Base-by-base conservation (phyloP, 768 basidiomycete genomes). In the Lentinus tigrinus region DNA sequence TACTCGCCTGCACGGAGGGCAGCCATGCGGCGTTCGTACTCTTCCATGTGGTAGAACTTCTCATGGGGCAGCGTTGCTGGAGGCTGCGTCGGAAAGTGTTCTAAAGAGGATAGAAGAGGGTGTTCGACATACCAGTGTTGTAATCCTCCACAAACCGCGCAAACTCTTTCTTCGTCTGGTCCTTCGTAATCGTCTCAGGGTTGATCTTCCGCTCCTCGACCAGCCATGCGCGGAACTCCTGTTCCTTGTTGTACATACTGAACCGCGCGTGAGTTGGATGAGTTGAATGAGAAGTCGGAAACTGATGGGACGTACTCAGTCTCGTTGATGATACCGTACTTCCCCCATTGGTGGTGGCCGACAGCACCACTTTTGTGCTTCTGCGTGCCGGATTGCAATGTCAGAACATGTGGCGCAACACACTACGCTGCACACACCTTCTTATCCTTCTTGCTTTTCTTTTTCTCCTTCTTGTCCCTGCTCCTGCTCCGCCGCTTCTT, bases 191-290 rank as follows among this genome's bases (percentile, higher is more conserved):
- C 3, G 88, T 88, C 73, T 96, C 95, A 0, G 94, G 93, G 68
- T 96, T 96, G 63, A 93, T 78, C 69, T 88, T 91, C 46, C 91
- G 85, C 69, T 97, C 95, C 70, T 97, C 95, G 13, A 97, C 85
- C 4, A 96, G 84, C 95, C 95, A 97, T 2, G 90, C 84, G 52
- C 91, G 82, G 71, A 96, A 97, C 73, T 97, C 95, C 58, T 86
- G 82, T 28, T 83, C 84, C 67, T 93, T 95, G 54, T 80, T 86
- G 68, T 88, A 91, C 54, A 94, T 82, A 66, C 93, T 95, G 38
- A 0, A 23, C 44, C 40, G 40, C 26, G n/a, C 31, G 54, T 43
- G 3, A 60, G 57, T 16, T n/a, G n/a, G 49, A 40, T 46, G 14
- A 27, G 2, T 17, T 17, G n/a, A 24, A 49, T 6, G 23, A 34